These are phyloP conservation scores for Karstenula rhodostoma DNA, from an alignment of 2,329 filamentous ascomycete species.

Conservation along the genomic window DNA sequence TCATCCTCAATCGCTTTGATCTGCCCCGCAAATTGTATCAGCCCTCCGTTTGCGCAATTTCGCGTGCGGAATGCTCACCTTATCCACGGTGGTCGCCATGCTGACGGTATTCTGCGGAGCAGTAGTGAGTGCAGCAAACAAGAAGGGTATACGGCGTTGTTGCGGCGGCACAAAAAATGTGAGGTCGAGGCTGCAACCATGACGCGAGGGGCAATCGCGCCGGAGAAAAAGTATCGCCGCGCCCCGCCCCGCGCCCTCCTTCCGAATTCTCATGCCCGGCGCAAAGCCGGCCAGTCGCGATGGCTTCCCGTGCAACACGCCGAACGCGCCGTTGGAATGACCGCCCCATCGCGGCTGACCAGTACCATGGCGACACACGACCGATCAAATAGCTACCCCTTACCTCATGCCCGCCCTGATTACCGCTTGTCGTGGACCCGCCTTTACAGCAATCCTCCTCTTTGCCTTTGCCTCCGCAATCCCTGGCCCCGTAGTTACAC, in stretches of 20 bases:
- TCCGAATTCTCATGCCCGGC: slow-evolving; percentile 28
- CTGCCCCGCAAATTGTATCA: slow-evolving; percentile 58
- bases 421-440: slow-evolving; percentile 1
- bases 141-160: slow-evolving; percentile 10
- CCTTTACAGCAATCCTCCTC: slow-evolving; percentile 1
- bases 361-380: slow-evolving; percentile 23
- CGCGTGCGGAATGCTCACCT: slow-evolving; percentile 64
- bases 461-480: background rate
- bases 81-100: slow-evolving; percentile 98
- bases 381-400: slow-evolving; percentile 25
- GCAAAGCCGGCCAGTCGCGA: slow-evolving; percentile 30
- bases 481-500: background rate
- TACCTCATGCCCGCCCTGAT: slow-evolving; percentile 36
- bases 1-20: slow-evolving; percentile 98
- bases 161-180: slow-evolving; percentile 40
- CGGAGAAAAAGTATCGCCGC: slow-evolving; percentile 24
- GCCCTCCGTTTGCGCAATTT: slow-evolving; percentile 40
- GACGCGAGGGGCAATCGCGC: slow-evolving; percentile 35
- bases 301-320: slow-evolving; percentile 13
- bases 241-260: background rate
- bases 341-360: slow-evolving; percentile 7
- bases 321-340: slow-evolving; percentile 7
- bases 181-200: slow-evolving; percentile 33
- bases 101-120: slow-evolving; percentile 50
- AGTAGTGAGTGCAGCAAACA: slow-evolving; percentile 15